Percentiles rank a stretch among this genome's conserved stretches.
These are phyloP conservation scores for Geopyxis carbonaria DNA, from an alignment of 495 filamentous ascomycete species.

Conservation along the genomic window DNA sequence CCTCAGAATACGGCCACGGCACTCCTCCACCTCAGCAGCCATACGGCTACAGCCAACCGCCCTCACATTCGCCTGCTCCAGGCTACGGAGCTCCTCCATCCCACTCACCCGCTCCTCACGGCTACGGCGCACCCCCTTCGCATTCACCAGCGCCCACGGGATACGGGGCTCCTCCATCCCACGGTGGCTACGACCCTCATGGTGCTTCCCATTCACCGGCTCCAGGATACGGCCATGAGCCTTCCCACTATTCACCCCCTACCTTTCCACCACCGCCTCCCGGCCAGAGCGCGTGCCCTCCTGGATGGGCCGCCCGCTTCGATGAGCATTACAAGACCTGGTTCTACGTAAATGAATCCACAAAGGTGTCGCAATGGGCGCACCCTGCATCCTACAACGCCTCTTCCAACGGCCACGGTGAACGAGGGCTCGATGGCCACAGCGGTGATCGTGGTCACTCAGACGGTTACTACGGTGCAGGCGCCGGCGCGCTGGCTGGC, in stretches of 20 bases:
- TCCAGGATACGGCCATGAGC: slow-evolving; percentile 1
- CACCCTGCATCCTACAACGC: slow-evolving; percentile 5
- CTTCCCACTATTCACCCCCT: slow-evolving; percentile 9
- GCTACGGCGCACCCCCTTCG: slow-evolving; percentile 5
- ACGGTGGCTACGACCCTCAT: slow-evolving; percentile 1
- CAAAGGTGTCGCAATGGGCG: slow-evolving; percentile 9
- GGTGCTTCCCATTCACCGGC: neutral
- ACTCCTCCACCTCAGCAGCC: slow-evolving; percentile 1
- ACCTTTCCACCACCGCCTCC: slow-evolving; percentile 9
- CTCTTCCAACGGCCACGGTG: too few species aligned
- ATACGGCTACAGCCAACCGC: neutral
- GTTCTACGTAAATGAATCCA: slow-evolving; percentile 14
- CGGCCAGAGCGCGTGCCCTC: slow-evolving; percentile 4
- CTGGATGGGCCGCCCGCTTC: slow-evolving; percentile 8
- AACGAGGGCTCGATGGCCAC: too few species aligned
- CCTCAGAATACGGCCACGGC: too few species aligned
- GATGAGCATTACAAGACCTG: slow-evolving; percentile 12
- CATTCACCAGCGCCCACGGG: neutral
- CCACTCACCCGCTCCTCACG: neutral
- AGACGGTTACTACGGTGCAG: slow-evolving; percentile 38
- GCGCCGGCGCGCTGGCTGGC: too few species aligned
- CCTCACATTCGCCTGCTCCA: too few species aligned
- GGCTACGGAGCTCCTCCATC: neutral
- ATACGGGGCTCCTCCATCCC: slow-evolving; percentile 7
- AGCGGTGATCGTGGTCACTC: slow-evolving; percentile 29